Evolutionary conservation across 345 rosid genomes (phyloP).

Genomic region (Salix suchowensis): DNA sequence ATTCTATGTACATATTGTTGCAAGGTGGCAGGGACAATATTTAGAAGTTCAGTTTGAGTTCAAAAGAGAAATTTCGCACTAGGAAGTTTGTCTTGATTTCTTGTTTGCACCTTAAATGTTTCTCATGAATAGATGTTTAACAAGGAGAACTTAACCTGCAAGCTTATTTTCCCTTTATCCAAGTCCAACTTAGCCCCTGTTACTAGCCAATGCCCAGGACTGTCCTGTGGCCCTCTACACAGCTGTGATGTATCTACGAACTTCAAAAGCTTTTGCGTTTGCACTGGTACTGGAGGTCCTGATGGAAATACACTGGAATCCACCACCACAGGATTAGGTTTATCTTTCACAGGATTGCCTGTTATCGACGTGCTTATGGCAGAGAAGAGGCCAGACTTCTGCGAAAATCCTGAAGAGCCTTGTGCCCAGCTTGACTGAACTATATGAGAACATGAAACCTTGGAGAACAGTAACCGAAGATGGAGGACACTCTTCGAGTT

Average conservation of each 20-base stretch:
- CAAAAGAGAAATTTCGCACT: not conserved
- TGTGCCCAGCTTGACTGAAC: conserved; percentile 59
- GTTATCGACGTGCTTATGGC: conserved; percentile 56
- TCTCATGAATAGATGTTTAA: conserved; percentile 23
- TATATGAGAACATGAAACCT: conserved; percentile 40
- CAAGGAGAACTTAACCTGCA: conserved; percentile 76
- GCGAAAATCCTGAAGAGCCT: conserved; percentile 44
- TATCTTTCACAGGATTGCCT: conserved; percentile 37
- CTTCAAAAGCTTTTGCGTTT: conserved; percentile 59
- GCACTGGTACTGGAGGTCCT: conserved; percentile 82
- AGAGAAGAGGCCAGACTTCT: conserved; percentile 69
- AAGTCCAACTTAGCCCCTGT: conserved; percentile 69
- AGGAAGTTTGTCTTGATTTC: not conserved
- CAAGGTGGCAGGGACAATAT: not conserved
- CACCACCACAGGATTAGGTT: conserved; percentile 35
- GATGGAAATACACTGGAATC: conserved; percentile 80
- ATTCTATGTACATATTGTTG: not conserved
- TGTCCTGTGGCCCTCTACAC: conserved; percentile 74
- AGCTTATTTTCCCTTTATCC: conserved; percentile 70
- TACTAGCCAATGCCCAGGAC: conserved; percentile 92
- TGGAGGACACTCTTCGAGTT: conserved; percentile 65
- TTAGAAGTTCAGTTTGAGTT: not conserved
- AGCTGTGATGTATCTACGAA: conserved; percentile 67
- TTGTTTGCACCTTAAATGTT: not conserved
- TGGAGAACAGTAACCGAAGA: conserved; percentile 62